Evolutionary conservation across 2,329 filamentous ascomycete genomes (phyloP).

Genomic region (Penicillium sp.): DNA sequence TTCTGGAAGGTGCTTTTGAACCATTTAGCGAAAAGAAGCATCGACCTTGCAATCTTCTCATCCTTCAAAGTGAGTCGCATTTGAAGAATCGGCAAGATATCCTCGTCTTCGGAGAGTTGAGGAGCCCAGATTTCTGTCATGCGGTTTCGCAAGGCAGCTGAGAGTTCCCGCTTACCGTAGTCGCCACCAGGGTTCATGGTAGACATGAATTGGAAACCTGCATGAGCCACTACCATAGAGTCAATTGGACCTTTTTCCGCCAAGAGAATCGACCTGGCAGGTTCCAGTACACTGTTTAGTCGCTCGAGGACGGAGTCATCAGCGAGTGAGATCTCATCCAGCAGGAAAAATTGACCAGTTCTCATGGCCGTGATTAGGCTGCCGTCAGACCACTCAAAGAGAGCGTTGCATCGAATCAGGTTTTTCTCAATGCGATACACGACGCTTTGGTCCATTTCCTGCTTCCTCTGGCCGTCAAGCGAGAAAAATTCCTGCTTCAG

Average conservation of each 20-base stretch:
- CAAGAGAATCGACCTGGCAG: slow-evolving; percentile 75
- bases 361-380: slow-evolving; percentile 93
- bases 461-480: slow-evolving; percentile 42
- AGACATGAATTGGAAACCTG: slow-evolving; percentile 90
- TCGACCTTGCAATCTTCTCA: slow-evolving; percentile 56
- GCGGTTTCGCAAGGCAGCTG: slow-evolving; percentile 86
- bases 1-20: slow-evolving; percentile 76
- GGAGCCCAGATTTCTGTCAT: slow-evolving; percentile 99
- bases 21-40: slow-evolving; percentile 88
- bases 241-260: slow-evolving; percentile 89
- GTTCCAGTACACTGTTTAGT: slow-evolving; percentile 92
- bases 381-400: slow-evolving; percentile 96
- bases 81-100: slow-evolving; percentile 79
- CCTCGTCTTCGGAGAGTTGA: slow-evolving; percentile 72
- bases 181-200: slow-evolving; percentile 99
- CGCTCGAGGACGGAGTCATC: slow-evolving; percentile 96
- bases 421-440: slow-evolving; percentile 41
- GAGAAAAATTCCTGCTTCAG: slow-evolving; percentile 56
- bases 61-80: slow-evolving; percentile 61
- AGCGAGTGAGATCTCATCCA: slow-evolving; percentile 95
- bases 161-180: slow-evolving; percentile 96
- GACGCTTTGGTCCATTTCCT: slow-evolving; percentile 46
- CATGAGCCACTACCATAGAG: slow-evolving; percentile 66
- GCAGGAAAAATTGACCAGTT: slow-evolving; percentile 78
- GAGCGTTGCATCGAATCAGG: slow-evolving; percentile 64